Evolutionary conservation across 1,284 basidiomycete species (phyloP).

Genomic region (Marasmius oreades): DNA sequence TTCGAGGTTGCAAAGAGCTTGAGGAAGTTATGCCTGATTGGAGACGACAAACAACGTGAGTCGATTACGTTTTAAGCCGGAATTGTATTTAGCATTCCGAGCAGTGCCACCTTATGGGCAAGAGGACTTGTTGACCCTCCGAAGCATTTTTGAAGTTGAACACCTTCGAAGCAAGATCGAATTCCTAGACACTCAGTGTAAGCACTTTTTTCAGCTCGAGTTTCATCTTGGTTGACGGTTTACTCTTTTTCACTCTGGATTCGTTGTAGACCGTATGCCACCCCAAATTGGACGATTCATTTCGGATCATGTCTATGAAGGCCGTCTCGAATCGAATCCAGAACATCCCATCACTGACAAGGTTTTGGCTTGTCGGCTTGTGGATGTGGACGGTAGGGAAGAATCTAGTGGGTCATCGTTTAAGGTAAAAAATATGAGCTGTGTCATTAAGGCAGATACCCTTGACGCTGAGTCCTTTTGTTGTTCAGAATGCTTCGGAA

Average conservation of each 20-base stretch:
- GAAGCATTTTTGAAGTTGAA: conserved; percentile 56
- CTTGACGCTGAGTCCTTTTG: background rate
- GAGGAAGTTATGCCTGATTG: conserved; percentile 66
- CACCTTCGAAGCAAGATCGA: conserved; percentile 40
- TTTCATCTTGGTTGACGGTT: conserved; percentile 6
- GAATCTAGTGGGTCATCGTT: conserved; percentile 36
- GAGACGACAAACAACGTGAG: conserved; percentile 71
- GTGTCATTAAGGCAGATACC: background rate
- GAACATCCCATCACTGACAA: conserved; percentile 38
- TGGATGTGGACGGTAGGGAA: conserved; percentile 41
- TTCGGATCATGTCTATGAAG: conserved; percentile 59
- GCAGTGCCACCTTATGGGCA: conserved; percentile 60
- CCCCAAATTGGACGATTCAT: conserved; percentile 71
- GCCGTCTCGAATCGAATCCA: conserved; percentile 46
- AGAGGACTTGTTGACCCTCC: conserved; percentile 44
- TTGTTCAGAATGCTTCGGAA: conserved; percentile 50
- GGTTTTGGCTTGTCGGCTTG: conserved; percentile 44
- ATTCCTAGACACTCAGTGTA: conserved; percentile 60
- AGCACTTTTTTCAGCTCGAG: conserved; percentile 20
- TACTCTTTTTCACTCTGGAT: no score
- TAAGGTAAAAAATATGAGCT: conserved; percentile 31
- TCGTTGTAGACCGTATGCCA: conserved; percentile 74
- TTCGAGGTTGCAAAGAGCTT: conserved; percentile 45
- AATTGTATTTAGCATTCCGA: conserved; percentile 8
- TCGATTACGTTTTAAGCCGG: conserved; percentile 3